A percentile compares a stretch with the other conserved stretches of the same genome.
Conservation (phyloP, 805 yeast species). For the Starmerella khaoyaiensis region DNA sequence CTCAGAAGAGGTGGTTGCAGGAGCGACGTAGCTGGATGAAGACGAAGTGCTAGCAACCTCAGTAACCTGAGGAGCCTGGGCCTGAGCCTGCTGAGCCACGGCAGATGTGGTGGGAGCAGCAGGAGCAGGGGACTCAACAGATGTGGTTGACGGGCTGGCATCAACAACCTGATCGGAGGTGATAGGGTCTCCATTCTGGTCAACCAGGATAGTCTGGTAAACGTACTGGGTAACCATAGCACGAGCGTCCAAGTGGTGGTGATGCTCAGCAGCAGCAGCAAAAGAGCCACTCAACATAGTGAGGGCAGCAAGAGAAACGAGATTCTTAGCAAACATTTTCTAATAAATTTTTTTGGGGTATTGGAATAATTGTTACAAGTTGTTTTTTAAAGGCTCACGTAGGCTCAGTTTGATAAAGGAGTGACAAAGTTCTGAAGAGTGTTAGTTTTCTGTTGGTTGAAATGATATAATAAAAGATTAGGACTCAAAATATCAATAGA, state of each 20-base stretch:
- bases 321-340: constrained; percentile 10
- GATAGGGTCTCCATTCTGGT: constrained; percentile 30
- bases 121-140: constrained; percentile 3
- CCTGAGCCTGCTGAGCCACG: constrained; percentile 18
- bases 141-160: constrained; percentile 14
- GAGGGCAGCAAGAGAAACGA: constrained; percentile 12
- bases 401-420: constrained; percentile 19
- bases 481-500: not conserved
- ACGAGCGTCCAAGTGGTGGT: constrained; percentile 43
- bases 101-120: not conserved
- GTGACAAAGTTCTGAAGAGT: constrained; percentile 20
- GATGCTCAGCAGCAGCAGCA: constrained; percentile 35
- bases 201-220: constrained; percentile 36
- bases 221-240: constrained; percentile 35
- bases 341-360: no score
- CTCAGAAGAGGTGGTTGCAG: constrained; percentile 14
- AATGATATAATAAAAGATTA: not conserved
- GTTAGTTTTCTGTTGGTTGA: constrained; percentile 14
- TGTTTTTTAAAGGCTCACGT: not conserved
- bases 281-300: constrained; percentile 25
- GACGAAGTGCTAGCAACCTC: constrained; percentile 22
- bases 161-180: constrained; percentile 7
- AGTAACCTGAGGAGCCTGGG: constrained; percentile 28
- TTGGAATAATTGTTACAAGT: no score
- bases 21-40: constrained; percentile 5